Evolutionary conservation across 2,329 filamentous ascomycete genomes (phyloP).

Genomic region (Fusarium sp.): DNA sequence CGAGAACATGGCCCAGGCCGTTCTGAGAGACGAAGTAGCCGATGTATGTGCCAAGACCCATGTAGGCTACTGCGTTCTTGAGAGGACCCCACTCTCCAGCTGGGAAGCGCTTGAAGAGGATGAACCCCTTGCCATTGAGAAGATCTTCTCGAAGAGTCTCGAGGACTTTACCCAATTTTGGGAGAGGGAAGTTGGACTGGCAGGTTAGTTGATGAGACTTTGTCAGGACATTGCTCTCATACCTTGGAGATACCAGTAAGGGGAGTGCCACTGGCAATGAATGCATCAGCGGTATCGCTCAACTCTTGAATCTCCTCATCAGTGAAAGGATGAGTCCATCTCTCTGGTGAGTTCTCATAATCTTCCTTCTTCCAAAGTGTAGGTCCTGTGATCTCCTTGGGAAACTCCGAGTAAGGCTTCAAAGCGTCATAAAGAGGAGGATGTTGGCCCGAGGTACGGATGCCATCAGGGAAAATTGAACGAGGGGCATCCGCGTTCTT

Average conservation of each 20-base stretch:
- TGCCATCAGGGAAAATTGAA: constrained; percentile 60
- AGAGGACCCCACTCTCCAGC: constrained; percentile 79
- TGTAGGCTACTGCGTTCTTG: constrained; percentile 89
- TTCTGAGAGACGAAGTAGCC: constrained; percentile 93
- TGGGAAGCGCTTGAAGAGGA: constrained; percentile 88
- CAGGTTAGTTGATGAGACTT: constrained; percentile 5
- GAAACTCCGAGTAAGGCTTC: constrained; percentile 76
- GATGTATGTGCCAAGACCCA: constrained; percentile 87
- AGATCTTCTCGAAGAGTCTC: constrained; percentile 56
- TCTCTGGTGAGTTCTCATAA: constrained; percentile 72
- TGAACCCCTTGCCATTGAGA: constrained; percentile 88
- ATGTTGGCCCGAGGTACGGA: constrained; percentile 76
- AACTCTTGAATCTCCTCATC: constrained; percentile 76
- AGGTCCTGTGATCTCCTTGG: constrained; percentile 75
- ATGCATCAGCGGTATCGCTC: constrained; percentile 73
- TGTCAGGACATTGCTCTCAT: neutral
- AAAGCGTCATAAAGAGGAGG: constrained; percentile 74
- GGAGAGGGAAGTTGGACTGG: constrained; percentile 59
- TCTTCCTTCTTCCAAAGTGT: constrained; percentile 80
- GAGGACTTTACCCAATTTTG: constrained; percentile 55
- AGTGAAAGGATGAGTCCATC: constrained; percentile 80
- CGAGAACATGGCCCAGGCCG: constrained; percentile 84
- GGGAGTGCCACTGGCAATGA: constrained; percentile 73
- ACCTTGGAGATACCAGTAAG: constrained; percentile 73
- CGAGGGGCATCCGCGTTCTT: constrained; percentile 47